Conservation (phyloP, 2,329 filamentous ascomycete species). For the Talaromyces pinophilus region DNA sequence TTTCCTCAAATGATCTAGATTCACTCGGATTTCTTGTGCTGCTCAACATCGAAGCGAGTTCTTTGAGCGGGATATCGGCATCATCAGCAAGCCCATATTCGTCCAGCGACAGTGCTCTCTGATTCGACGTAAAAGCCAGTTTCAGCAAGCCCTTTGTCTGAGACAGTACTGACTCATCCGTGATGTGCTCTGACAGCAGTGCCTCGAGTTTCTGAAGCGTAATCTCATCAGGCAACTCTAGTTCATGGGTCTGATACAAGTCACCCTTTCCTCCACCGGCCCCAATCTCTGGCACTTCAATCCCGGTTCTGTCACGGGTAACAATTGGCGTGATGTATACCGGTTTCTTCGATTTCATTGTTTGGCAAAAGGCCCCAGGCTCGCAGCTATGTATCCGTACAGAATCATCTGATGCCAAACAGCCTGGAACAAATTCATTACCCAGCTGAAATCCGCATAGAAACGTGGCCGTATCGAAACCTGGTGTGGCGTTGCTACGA, state of each 20-base stretch:
- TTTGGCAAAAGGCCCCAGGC: constrained; percentile 56
- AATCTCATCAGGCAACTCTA: constrained; percentile 57
- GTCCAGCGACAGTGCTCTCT: constrained; percentile 38
- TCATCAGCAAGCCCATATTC: constrained; percentile 38
- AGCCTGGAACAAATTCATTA: constrained; percentile 69
- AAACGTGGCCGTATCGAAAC: constrained; percentile 62
- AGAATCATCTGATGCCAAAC: constrained; percentile 64
- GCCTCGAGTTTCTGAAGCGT: constrained; percentile 56
- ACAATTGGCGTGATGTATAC: constrained; percentile 81
- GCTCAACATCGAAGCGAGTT: constrained; percentile 37
- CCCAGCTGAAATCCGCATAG: constrained; percentile 74
- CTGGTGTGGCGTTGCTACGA: constrained; percentile 42
- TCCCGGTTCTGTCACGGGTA: constrained; percentile 58
- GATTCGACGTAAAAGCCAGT: constrained; percentile 37
- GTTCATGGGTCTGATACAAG: constrained; percentile 65
- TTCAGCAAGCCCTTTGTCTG: constrained; percentile 35
- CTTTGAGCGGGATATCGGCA: constrained; percentile 40
- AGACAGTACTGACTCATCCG: constrained; percentile 31
- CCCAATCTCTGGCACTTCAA: constrained; percentile 70
- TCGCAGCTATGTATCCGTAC: constrained; percentile 85
- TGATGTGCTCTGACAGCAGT: constrained; percentile 50
- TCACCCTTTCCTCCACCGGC: constrained; percentile 79
- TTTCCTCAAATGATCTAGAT: neutral
- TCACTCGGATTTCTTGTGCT: constrained; percentile 17
- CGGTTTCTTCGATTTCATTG: constrained; percentile 51